These are phyloP conservation scores for Exserohilum turcica DNA, from an alignment of 2,329 filamentous ascomycete genomes.

Conservation along the genomic window DNA sequence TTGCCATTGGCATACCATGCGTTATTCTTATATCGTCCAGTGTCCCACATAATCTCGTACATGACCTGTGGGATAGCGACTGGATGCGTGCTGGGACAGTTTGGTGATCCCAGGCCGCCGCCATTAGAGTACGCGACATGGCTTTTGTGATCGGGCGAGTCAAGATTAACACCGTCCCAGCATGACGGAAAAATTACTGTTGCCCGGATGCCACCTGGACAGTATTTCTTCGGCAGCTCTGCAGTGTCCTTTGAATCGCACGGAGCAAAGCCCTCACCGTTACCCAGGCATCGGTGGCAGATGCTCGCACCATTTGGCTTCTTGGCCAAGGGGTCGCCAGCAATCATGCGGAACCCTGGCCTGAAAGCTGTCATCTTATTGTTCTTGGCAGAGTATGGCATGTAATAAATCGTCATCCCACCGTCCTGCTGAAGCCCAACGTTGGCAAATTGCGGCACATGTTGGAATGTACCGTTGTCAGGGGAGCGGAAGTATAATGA, in stretches of 20 bases:
- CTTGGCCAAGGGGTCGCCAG: slow-evolving; percentile 30
- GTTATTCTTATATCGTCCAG: slow-evolving; percentile 29
- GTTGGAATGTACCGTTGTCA: slow-evolving; percentile 42
- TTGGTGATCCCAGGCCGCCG: slow-evolving; percentile 49
- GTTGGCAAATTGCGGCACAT: slow-evolving; percentile 39
- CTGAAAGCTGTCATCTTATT: slow-evolving; percentile 19
- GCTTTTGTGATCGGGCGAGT: slow-evolving; percentile 61
- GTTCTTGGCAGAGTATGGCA: slow-evolving; percentile 68
- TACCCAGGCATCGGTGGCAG: slow-evolving; percentile 35
- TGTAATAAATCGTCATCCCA: slow-evolving; percentile 68
- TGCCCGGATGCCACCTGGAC: slow-evolving; percentile 72
- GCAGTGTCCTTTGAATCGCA: slow-evolving; percentile 33
- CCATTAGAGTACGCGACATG: slow-evolving; percentile 67
- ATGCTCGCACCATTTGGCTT: slow-evolving; percentile 37
- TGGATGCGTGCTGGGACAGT: slow-evolving; percentile 51
- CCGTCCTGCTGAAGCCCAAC: slow-evolving; percentile 38
- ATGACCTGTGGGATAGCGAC: slow-evolving; percentile 55
- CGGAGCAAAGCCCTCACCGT: slow-evolving; percentile 26
- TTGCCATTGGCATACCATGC: slow-evolving; percentile 31
- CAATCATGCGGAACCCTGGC: slow-evolving; percentile 39
- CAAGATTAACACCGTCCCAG: slow-evolving; percentile 66
- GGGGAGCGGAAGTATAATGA: slow-evolving; percentile 40
- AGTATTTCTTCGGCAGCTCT: slow-evolving; percentile 68
- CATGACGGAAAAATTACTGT: slow-evolving; percentile 75
- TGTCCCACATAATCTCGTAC: slow-evolving; percentile 56